Base-by-base conservation (phyloP, 2,329 filamentous ascomycete genomes). In the Colletotrichum sp. region DNA sequence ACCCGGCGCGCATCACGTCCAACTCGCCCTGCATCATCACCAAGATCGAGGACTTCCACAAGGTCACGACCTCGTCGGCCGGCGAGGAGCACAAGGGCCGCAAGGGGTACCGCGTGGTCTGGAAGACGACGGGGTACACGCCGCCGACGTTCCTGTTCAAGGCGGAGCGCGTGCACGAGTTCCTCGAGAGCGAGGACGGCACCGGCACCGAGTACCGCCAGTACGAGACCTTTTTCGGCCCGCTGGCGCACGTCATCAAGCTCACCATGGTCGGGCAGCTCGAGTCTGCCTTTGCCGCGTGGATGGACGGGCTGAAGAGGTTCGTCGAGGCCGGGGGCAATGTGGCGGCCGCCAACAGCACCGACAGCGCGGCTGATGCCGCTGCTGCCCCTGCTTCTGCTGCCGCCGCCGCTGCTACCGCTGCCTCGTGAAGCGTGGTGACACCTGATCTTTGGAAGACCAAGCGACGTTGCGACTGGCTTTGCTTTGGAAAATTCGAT, bases 191-290 rank as follows among this genome's bases (percentile, higher is more conserved):
- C 27, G 66, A 74, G 58, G 73, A 75, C 12, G 77, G 77, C 7
- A 79, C 77, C 21, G 81, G 79, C 16, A 85, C 82, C 24, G 82
- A 83, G 74, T 87, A 87, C 76, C 77, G 72, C 15, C 84, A 82
- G 78, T 86, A 82, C 82, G 85, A 88, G 81, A 87, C 86, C n/a
- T 86, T 86, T 76, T 83, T 83, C 51, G 85, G 86, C 0, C 63
- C 80, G 8, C 47, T 87, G 70, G 82, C 80, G 12, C 78, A 79
- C 6, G 78, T 82, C 15, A 79, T 86, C 18, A 82, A 78, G 77
- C 54, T 76, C 33, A 76, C 79, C 2, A 81, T 83, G 33, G 83
- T 83, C 2, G 66, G 61, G 8, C 75, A 78, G 75, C 75, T 87
- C 33, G 73, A 78, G 58, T 78, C 76, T 12, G 82, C 81, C 18